Conservation (phyloP, 331 rosid genomes). For the Spiraea crenata region DNA sequence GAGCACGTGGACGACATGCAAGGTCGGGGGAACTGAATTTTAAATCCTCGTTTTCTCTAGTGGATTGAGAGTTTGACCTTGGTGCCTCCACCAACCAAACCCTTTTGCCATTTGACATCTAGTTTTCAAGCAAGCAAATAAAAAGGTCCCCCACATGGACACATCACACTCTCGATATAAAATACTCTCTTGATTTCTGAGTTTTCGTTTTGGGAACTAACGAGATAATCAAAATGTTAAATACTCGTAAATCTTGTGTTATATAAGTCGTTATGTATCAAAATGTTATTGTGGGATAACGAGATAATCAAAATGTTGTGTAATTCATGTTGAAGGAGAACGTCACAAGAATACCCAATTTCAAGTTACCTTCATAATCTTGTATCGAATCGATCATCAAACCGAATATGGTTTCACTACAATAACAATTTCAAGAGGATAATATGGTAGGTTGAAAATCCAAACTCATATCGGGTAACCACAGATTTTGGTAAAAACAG, state of each 20-base stretch:
- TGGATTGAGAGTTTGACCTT: constrained; percentile 12
- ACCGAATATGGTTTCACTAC: no score
- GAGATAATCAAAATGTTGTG: no score
- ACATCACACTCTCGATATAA: neutral
- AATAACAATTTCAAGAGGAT: no score
- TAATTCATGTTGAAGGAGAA: no score
- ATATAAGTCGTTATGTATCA: no score
- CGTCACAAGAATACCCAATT: no score
- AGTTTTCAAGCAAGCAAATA: neutral
- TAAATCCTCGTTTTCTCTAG: neutral
- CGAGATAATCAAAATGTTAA: no score
- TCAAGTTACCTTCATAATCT: no score
- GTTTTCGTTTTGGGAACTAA: neutral
- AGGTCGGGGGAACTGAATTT: neutral
- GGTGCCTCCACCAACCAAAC: neutral
- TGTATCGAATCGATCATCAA: no score
- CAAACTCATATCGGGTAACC: no score
- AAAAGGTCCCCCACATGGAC: neutral
- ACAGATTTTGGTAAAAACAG: neutral
- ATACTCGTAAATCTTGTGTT: no score
- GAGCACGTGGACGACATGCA: constrained; percentile 32
- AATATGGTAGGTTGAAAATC: neutral
- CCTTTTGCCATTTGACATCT: neutral
- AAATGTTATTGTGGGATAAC: no score
- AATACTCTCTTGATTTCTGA: neutral